These are phyloP conservation scores for Coprinopsis sp. DNA, from an alignment of 768 basidiomycete species.

Conservation along the genomic window DNA sequence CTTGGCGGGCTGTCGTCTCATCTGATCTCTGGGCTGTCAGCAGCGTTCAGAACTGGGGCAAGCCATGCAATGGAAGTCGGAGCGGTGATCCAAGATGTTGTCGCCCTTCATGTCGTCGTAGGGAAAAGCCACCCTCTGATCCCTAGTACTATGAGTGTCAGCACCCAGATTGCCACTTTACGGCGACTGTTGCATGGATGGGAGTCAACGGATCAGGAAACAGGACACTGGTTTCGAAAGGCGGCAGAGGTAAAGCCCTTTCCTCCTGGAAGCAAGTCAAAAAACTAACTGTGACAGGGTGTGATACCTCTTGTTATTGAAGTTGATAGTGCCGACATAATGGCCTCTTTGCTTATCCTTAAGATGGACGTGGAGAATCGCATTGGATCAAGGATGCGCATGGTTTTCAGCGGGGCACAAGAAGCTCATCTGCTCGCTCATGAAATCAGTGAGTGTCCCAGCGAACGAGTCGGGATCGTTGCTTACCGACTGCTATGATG, in stretches of 20 bases:
- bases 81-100: conserved; percentile 55
- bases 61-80: conserved; percentile 52
- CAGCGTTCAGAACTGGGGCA: conserved; percentile 56
- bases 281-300: conserved; percentile 34
- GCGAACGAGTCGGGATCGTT: background rate
- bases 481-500: conserved; percentile 3
- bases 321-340: conserved; percentile 66
- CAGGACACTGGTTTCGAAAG: conserved; percentile 50
- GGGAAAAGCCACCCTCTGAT: conserved; percentile 35
- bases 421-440: conserved; percentile 65
- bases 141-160: conserved; percentile 44
- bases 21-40: conserved; percentile 58
- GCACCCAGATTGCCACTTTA: conserved; percentile 61
- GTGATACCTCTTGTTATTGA: conserved; percentile 63
- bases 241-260: conserved; percentile 47
- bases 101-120: conserved; percentile 61
- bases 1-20: conserved; percentile 30
- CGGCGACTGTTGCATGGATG: conserved; percentile 56
- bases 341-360: conserved; percentile 63
- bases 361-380: conserved; percentile 62
- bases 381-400: conserved; percentile 52
- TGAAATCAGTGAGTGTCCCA: conserved; percentile 46
- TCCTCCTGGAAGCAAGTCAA: background rate
- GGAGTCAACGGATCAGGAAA: conserved; percentile 44
- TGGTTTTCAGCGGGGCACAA: conserved; percentile 58